A percentile compares a stretch with the other conserved stretches of the same genome.
These are phyloP conservation scores for Penicillium janthinellum DNA, from an alignment of 2,329 filamentous ascomycete genomes.

Conservation along the genomic window DNA sequence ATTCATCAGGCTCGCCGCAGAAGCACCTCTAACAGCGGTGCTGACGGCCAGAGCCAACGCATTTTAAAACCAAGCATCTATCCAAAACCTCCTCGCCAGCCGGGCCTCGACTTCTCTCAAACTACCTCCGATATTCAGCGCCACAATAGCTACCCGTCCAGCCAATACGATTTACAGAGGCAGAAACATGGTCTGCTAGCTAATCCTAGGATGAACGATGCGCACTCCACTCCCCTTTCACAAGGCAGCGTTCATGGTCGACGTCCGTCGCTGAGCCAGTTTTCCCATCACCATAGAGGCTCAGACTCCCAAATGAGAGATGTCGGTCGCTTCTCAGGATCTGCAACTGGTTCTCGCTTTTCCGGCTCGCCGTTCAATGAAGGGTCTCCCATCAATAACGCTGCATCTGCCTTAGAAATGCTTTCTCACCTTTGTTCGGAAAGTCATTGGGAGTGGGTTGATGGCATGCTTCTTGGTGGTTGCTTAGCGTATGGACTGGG, in stretches of 20 bases:
- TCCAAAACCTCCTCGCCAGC: slow-evolving; percentile 62
- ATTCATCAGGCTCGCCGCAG: slow-evolving; percentile 58
- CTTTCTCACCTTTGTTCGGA: slow-evolving; percentile 75
- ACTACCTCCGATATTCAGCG: slow-evolving; percentile 29
- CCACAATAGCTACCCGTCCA: slow-evolving; percentile 41
- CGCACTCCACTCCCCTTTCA: slow-evolving; percentile 18
- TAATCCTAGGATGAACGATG: slow-evolving; percentile 18
- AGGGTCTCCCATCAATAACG: slow-evolving; percentile 55
- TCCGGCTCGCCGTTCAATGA: slow-evolving; percentile 35
- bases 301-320: slow-evolving; percentile 35
- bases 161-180: slow-evolving; percentile 36
- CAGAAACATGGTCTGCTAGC: slow-evolving; percentile 22
- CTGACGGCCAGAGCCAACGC: slow-evolving; percentile 46
- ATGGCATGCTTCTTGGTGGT: slow-evolving; percentile 87
- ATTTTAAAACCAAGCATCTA: slow-evolving; percentile 60
- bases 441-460: slow-evolving; percentile 83
- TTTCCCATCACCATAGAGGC: slow-evolving; percentile 25
- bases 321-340: slow-evolving; percentile 34
- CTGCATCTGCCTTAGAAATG: slow-evolving; percentile 69
- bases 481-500: slow-evolving; percentile 90
- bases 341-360: slow-evolving; percentile 37
- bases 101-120: slow-evolving; percentile 53
- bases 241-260: slow-evolving; percentile 21
- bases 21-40: slow-evolving; percentile 50
- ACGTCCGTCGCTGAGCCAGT: slow-evolving; percentile 31